These are phyloP conservation scores for Suhomyces bokatorum DNA, from an alignment of 1,139 yeast genomes.

Conservation along the genomic window DNA sequence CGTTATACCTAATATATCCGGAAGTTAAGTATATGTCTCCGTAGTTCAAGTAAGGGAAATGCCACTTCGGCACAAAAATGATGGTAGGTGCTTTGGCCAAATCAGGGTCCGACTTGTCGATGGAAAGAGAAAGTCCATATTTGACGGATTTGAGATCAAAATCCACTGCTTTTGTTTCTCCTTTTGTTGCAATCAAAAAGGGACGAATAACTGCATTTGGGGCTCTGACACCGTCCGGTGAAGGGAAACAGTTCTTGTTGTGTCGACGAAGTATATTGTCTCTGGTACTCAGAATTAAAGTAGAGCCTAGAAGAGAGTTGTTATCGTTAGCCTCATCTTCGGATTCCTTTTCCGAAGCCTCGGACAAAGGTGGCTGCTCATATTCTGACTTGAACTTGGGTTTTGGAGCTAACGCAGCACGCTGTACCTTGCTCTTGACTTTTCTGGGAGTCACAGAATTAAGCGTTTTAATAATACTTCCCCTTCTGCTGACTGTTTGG, in stretches of 20 bases:
- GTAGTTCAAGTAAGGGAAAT: slow-evolving; percentile 52
- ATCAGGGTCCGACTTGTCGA: slow-evolving; percentile 22
- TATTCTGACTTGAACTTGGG: slow-evolving; percentile 4
- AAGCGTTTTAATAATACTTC: slow-evolving; percentile 10
- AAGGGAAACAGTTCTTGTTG: slow-evolving; percentile 38
- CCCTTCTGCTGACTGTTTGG: slow-evolving; percentile 12
- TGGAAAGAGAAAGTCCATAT: slow-evolving; percentile 48
- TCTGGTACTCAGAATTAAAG: slow-evolving; percentile 24
- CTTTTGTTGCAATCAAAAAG: slow-evolving; percentile 60
- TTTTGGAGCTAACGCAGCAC: slow-evolving; percentile 7
- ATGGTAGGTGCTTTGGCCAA: slow-evolving; percentile 44
- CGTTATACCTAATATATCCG: slow-evolving; percentile 57
- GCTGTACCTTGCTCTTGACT: slow-evolving; percentile 10
- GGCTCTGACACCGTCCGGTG: slow-evolving; percentile 68
- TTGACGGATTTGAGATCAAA: slow-evolving; percentile 53
- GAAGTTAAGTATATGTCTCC: slow-evolving; percentile 48
- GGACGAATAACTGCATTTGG: slow-evolving; percentile 73
- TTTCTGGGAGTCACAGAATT: slow-evolving; percentile 6
- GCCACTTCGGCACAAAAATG: slow-evolving; percentile 70
- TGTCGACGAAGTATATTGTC: slow-evolving; percentile 27
- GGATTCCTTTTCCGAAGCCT: slow-evolving; percentile 7
- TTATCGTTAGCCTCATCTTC: slow-evolving; percentile 9
- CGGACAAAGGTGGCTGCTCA: not conserved
- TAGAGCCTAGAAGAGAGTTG: slow-evolving; percentile 9
- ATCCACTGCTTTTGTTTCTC: slow-evolving; percentile 49